These are phyloP conservation scores for Areca catechu DNA, from an alignment of 176 grass and related monocot genomes.

Conservation along the genomic window DNA sequence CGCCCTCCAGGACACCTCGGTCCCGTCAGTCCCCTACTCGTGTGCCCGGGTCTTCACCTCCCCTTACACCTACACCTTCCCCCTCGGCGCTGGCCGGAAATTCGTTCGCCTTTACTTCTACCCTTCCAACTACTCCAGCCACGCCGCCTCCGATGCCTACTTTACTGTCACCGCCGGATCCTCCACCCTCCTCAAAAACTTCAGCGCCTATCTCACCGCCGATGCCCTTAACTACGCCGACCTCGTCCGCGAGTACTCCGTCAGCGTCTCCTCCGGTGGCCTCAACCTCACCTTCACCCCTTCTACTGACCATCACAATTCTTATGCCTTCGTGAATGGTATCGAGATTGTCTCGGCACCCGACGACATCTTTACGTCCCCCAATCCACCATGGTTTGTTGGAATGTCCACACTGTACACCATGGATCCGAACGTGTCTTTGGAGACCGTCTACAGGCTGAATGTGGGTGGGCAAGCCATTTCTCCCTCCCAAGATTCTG, in stretches of 20 bases:
- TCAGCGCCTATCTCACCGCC: constrained; percentile 39
- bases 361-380: constrained; percentile 27
- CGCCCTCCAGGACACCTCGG: constrained; percentile 13
- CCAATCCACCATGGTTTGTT: constrained; percentile 8
- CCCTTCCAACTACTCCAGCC: constrained; percentile 19
- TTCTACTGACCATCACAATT: constrained; percentile 12
- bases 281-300: constrained; percentile 50
- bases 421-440: neutral
- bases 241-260: constrained; percentile 38
- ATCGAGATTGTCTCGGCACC: constrained; percentile 53
- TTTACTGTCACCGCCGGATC: constrained; percentile 27
- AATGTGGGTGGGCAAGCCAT: constrained; percentile 51
- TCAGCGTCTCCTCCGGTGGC: constrained; percentile 32
- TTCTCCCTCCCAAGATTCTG: constrained; percentile 13
- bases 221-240: neutral
- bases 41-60: constrained; percentile 23
- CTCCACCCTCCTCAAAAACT: constrained; percentile 37
- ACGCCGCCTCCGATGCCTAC: constrained; percentile 13
- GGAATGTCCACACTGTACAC: neutral
- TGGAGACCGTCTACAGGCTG: constrained; percentile 66
- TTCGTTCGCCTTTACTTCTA: constrained; percentile 83
- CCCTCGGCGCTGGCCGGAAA: constrained; percentile 31
- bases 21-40: constrained; percentile 12
- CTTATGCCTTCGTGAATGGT: constrained; percentile 65
- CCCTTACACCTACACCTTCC: constrained; percentile 56